phyloP scores from a whole-genome alignment of 108 stramenopile species.

The Chaetoceros tenuissimus region DNA sequence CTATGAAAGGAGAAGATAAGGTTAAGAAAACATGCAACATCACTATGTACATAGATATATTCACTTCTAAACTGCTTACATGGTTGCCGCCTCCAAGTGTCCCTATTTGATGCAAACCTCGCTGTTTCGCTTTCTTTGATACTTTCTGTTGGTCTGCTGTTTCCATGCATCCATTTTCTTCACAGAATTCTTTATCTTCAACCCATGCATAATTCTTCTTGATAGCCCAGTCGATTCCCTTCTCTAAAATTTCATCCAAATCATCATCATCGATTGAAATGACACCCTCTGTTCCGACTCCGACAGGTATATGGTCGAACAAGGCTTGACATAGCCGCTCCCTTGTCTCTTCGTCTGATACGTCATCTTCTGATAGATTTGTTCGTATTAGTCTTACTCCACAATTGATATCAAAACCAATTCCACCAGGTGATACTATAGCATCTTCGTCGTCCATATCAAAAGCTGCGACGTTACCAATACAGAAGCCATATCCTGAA shows the following conservation, averaged over 20 bases:
- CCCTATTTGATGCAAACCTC: constrained; percentile 77
- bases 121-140: constrained; percentile 62
- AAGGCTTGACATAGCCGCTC: constrained; percentile 59
- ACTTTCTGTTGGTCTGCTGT: constrained; percentile 57
- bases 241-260: constrained; percentile 52
- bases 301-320: constrained; percentile 82
- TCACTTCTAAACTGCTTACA: too few species aligned
- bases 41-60: too few species aligned
- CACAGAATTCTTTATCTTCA: constrained; percentile 78
- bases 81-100: constrained; percentile 83
- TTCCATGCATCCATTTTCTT: constrained; percentile 51
- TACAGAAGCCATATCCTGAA: constrained; percentile 81
- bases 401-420: constrained; percentile 78
- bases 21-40: too few species aligned
- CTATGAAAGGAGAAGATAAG: too few species aligned
- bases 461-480: constrained; percentile 87
- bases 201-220: constrained; percentile 76
- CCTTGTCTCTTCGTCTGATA: constrained; percentile 17
- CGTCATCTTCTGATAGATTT: constrained; percentile 61
- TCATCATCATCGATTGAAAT: constrained; percentile 48
- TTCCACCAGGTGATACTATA: constrained; percentile 74
- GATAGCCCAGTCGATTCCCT: constrained; percentile 78
- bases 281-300: constrained; percentile 69
- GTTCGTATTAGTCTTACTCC: constrained; percentile 79
- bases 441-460: constrained; percentile 73